Percentiles rank a stretch among this genome's conserved stretches.
Conservation (phyloP, 495 filamentous ascomycete genomes). For the Aspergillus hancockii region DNA sequence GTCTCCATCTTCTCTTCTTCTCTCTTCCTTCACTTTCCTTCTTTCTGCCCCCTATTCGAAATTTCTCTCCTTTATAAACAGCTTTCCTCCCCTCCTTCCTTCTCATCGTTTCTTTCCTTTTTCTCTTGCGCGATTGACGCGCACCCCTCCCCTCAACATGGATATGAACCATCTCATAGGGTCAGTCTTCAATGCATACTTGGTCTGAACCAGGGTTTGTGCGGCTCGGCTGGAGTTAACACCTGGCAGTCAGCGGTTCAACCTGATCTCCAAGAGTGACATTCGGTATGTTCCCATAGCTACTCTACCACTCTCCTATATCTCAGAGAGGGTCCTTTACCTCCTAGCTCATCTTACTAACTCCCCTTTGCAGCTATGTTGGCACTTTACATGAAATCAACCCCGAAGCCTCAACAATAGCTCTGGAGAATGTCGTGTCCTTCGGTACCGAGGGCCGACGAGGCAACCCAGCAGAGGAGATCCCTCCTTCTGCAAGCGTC, state of each 20-base stretch:
- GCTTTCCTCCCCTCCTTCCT: conserved; percentile 10
- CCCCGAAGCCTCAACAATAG: conserved; percentile 92
- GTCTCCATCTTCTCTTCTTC: conserved; percentile 16
- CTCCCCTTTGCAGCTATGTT: conserved; percentile 70
- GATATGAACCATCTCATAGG: conserved; percentile 57
- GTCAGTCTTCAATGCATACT: conserved; percentile 41
- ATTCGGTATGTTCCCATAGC: conserved; percentile 73
- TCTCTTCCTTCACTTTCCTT: conserved; percentile 12
- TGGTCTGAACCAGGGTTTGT: conserved; percentile 41
- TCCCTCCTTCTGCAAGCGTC: conserved; percentile 75
- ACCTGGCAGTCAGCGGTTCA: conserved; percentile 52
- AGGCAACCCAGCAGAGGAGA: conserved; percentile 73
- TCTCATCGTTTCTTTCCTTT: conserved; percentile 19
- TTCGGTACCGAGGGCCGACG: conserved; percentile 91
- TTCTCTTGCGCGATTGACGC: conserved; percentile 30
- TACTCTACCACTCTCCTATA: not conserved
- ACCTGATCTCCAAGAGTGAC: conserved; percentile 92
- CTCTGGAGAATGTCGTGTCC: conserved; percentile 90
- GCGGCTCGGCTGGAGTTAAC: conserved; percentile 48
- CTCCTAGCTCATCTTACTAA: conserved; percentile 1
- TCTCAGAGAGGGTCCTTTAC: not conserved
- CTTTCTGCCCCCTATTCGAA: conserved; percentile 6
- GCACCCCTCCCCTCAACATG: conserved; percentile 44
- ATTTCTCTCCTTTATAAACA: not conserved
- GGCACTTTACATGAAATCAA: conserved; percentile 97